A percentile compares a stretch with the other conserved stretches of the same genome.
Conservation (phyloP, 192 early-diverging fungal genomes). For the Entomortierella parvispora region DNA sequence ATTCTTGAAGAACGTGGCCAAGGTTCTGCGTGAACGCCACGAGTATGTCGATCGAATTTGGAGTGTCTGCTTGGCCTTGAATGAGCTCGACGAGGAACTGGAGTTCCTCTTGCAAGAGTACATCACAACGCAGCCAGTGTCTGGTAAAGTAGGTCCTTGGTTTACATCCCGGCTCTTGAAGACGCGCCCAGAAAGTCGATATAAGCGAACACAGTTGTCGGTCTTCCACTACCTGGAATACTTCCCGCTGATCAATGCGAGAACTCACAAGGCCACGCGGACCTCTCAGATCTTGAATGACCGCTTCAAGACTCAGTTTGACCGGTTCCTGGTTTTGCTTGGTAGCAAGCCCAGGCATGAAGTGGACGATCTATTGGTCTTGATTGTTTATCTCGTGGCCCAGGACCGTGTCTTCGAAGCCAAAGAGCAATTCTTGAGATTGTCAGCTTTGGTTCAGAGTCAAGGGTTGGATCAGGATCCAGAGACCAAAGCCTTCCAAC, state of each 20-base stretch:
- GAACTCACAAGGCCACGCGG: slow-evolving; percentile 46
- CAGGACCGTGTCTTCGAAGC: slow-evolving; percentile 61
- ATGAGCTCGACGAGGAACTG: slow-evolving; percentile 2
- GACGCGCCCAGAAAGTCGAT: slow-evolving; percentile 9
- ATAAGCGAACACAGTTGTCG: background rate
- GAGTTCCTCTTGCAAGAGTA: slow-evolving; percentile 44
- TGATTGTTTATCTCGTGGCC: slow-evolving; percentile 54
- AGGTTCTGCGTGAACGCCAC: slow-evolving; percentile 33
- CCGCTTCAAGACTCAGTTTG: slow-evolving; percentile 50
- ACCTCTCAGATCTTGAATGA: slow-evolving; percentile 51
- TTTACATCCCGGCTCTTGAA: slow-evolving; percentile 41
- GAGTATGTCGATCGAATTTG: slow-evolving; percentile 48
- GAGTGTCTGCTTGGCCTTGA: slow-evolving; percentile 50
- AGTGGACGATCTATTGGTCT: slow-evolving; percentile 39
- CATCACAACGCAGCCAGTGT: slow-evolving; percentile 17
- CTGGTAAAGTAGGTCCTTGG: slow-evolving; percentile 14
- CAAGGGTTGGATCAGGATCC: background rate
- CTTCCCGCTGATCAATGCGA: slow-evolving; percentile 59
- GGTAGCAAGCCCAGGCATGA: slow-evolving; percentile 31
- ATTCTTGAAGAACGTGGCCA: slow-evolving; percentile 27
- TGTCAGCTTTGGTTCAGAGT: slow-evolving; percentile 16
- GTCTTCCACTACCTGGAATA: slow-evolving; percentile 45
- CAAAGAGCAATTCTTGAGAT: slow-evolving; percentile 20
- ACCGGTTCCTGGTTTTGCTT: slow-evolving; percentile 45
- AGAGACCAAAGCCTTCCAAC: slow-evolving; percentile 12